Evolutionary conservation across 495 filamentous ascomycete genomes (phyloP).

Genomic region (Neurospora sublineolata): DNA sequence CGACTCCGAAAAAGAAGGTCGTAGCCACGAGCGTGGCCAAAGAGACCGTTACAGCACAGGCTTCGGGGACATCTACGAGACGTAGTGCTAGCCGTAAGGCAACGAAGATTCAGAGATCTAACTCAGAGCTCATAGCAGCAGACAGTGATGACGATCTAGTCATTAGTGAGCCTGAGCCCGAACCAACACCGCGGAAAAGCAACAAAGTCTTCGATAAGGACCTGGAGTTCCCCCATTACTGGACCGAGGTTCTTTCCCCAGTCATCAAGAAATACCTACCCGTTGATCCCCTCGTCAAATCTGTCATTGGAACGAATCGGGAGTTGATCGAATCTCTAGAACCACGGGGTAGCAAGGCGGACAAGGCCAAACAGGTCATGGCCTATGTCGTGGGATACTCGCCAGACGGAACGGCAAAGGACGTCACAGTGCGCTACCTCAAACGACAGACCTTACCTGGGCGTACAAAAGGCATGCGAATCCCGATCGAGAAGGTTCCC

Average conservation of each 20-base stretch:
- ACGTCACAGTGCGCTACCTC: slow-evolving; percentile 88
- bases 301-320: slow-evolving; percentile 52
- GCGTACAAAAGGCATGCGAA: slow-evolving; percentile 75
- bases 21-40: slow-evolving; percentile 3
- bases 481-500: slow-evolving; percentile 66
- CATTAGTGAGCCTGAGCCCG: slow-evolving; percentile 21
- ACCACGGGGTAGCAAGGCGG: slow-evolving; percentile 67
- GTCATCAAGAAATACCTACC: slow-evolving; percentile 64
- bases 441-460: slow-evolving; percentile 75
- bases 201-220: slow-evolving; percentile 49
- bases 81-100: slow-evolving; percentile 38
- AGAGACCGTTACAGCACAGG: slow-evolving; percentile 9
- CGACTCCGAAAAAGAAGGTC: slow-evolving; percentile 11
- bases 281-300: slow-evolving; percentile 62
- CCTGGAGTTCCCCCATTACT: slow-evolving; percentile 77
- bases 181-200: slow-evolving; percentile 8
- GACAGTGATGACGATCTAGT: slow-evolving; percentile 32
- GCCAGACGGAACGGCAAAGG: slow-evolving; percentile 78
- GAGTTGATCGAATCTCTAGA: slow-evolving; percentile 70
- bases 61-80: slow-evolving; percentile 11
- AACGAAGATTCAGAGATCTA: slow-evolving; percentile 10
- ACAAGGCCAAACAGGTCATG: slow-evolving; percentile 79
- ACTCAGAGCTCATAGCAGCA: slow-evolving; percentile 27
- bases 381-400: slow-evolving; percentile 86
- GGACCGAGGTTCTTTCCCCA: slow-evolving; percentile 80